Evolutionary conservation across 805 yeast species (phyloP).

Genomic region (Hanseniaspora lachancei): DNA sequence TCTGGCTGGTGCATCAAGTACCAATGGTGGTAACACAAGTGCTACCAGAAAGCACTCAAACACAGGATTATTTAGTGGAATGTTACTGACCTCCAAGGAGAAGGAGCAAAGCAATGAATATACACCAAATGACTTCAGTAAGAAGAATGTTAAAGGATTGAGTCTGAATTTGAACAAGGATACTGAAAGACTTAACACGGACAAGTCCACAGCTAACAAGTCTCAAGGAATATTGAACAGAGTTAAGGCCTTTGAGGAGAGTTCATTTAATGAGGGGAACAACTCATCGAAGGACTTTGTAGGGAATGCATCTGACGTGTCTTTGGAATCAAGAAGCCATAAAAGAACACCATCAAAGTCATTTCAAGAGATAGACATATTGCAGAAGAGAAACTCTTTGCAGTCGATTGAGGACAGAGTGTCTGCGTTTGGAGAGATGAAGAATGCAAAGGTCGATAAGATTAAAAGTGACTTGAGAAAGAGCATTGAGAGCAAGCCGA

Average conservation of each 20-base stretch:
- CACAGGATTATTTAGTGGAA: slow-evolving; percentile 20
- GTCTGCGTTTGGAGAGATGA: slow-evolving; percentile 6
- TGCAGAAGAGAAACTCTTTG: slow-evolving; percentile 8
- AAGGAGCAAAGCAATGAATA: neutral
- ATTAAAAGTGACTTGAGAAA: neutral
- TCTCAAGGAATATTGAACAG: slow-evolving; percentile 6
- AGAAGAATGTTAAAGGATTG: slow-evolving; percentile 6
- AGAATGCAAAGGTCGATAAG: neutral
- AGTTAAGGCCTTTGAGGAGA: slow-evolving; percentile 10
- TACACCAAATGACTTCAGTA: neutral
- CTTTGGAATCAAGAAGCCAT: neutral
- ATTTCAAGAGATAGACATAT: neutral
- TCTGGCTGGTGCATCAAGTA: neutral
- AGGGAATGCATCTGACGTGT: neutral
- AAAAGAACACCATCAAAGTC: neutral
- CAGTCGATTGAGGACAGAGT: slow-evolving; percentile 5
- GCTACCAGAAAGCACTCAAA: slow-evolving; percentile 21
- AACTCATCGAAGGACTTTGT: neutral
- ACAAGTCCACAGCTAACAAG: neutral
- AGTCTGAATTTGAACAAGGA: neutral
- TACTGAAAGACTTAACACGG: neutral
- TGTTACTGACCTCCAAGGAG: slow-evolving; percentile 15
- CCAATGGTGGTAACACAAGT: neutral
- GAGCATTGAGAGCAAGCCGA: neutral
- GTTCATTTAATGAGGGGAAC: neutral